Base-by-base conservation (phyloP, 305 asterid species). In the Fraxinus platypoda region DNA sequence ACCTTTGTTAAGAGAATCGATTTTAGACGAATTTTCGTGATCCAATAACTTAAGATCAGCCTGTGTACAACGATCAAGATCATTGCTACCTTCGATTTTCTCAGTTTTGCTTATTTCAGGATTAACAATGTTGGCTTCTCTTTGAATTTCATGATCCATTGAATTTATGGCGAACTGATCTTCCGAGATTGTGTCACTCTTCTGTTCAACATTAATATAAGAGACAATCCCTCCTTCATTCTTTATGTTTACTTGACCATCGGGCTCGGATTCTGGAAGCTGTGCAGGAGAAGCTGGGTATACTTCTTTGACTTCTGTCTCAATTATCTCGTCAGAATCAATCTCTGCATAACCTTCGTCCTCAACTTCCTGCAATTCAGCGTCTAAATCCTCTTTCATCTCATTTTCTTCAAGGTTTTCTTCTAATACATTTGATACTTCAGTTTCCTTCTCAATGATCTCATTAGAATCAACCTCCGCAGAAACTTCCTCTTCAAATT, bases 391-490 rank as follows among this genome's bases (percentile, higher is more conserved):
- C 78, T 84, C 87, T 21, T 86, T 86, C 41, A 80, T 28, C 79
- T 84, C 91, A 64, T 64, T 80, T 49, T 81, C 80, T 35, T 79
- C 84, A 25, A 75, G 11, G 2, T 43, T 12, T 12, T 43, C 54
- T 43, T 43, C 54, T 43, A 43, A 17, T 28, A 54, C 15, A 19
- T 54, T 6, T 57, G 68, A 37, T 9, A 37, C 72, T 78, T 77
- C 87, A 76, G 31, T 72, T 82, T 78, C 89, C 49, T 78, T 19
- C 74, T 85, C 91, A 21, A 21, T 33, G 4, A 2, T 62, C 62
- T 80, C 88, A 54, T 86, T 91, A 13, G 62, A 68, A 75, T 57
- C 85, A 12, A 17, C 74, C 75, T 80, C 93, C 72, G 17, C 49
- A 66, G 33, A 66, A 77, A 52, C 25, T 30, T 77, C 90, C 79